Base-by-base conservation (phyloP, 495 filamentous ascomycete genomes). In the Podospora pseudopauciseta region DNA sequence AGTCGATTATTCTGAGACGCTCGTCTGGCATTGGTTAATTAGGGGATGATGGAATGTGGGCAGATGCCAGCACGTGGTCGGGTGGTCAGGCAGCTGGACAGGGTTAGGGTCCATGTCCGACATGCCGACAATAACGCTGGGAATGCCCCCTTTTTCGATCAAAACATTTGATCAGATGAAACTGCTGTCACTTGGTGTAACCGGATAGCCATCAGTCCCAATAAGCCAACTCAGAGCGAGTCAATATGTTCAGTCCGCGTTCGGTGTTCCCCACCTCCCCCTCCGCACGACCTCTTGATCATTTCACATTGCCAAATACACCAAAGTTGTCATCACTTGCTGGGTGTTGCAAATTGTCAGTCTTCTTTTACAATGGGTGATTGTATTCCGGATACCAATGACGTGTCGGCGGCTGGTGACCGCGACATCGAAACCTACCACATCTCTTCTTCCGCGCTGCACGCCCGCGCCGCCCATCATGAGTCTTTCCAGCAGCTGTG, bases 401-500 rank as follows among this genome's bases (percentile, higher is more conserved):
- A 49, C 15, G 2, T 11, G 3, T 23, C 55, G 3, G 18, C 7
- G 6, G 55, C 13, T n/a, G 23, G 23, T 18, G n/a, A 58, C 7
- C 5, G 39, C 55, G 18, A 58, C 5, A 13, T 26, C 55, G 19
- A 65, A n/a, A 39, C 20, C 9, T 72, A 67, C 62, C 39, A 27
- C 69, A 74, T 74, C 23, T 63, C 65, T 18, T 67, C 71, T 18
- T 67, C 71, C n/a, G 72, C 72, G 4, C 56, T 74, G 23, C 44
- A 59, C 65, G 60, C 67, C 32, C 57, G 64, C 1, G 72, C 72
- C 0, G 16, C 60, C 15, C 90, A 92, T 74, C 88, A 92, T 72
- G 83, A 86, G 20, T 88, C 85, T 13, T 90, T 90, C 74, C 80
- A 88, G 75, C 81, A 85, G 64, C 78, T 92, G 23, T 92, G 90